Conservation (phyloP, 768 basidiomycete genomes). For the Naganishia friedmannii region DNA sequence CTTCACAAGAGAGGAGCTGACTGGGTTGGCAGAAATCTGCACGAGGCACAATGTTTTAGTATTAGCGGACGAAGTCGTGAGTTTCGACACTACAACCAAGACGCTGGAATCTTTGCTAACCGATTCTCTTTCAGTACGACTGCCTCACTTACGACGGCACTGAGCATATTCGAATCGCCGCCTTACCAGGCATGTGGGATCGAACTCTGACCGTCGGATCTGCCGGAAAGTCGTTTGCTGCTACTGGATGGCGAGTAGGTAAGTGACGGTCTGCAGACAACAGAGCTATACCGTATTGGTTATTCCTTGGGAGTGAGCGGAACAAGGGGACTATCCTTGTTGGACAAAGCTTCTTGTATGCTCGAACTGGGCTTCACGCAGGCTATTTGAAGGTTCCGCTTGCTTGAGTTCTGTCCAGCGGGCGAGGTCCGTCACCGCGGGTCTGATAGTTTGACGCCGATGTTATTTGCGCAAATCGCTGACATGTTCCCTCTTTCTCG, state of each 20-base stretch:
- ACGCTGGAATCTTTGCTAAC: background rate
- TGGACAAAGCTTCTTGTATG: too few species aligned
- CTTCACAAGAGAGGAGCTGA: conserved; percentile 77
- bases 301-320: too few species aligned
- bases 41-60: conserved; percentile 88
- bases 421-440: too few species aligned
- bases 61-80: conserved; percentile 92
- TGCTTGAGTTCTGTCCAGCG: too few species aligned
- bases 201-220: conserved; percentile 92
- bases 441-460: too few species aligned
- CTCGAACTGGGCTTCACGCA: too few species aligned
- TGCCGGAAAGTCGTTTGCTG: conserved; percentile 97
- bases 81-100: conserved; percentile 42
- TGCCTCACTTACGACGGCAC: conserved; percentile 81
- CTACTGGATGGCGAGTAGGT: conserved; percentile 88
- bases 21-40: conserved; percentile 78
- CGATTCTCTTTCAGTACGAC: conserved; percentile 68
- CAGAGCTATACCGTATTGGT: too few species aligned
- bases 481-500: background rate
- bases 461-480: background rate
- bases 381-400: too few species aligned
- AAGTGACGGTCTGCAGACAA: conserved; percentile 18
- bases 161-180: conserved; percentile 88
- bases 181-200: conserved; percentile 97
- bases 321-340: too few species aligned